Base-by-base conservation (phyloP, 306 rosid species). In the Acacia melanoxylon region DNA sequence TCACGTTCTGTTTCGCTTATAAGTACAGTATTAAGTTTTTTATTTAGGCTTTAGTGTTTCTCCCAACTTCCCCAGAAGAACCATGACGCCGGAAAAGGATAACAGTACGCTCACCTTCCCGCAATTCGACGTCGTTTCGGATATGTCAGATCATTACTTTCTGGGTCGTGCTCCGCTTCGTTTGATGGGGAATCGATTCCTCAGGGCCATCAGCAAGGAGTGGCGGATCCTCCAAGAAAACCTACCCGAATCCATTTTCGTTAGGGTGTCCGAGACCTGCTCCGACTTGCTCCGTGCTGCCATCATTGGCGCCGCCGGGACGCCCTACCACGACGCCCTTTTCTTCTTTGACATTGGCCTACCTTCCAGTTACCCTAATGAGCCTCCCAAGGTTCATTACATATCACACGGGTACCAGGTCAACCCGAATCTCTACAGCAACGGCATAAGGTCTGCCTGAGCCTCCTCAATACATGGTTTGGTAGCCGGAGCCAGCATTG, bases 201-300 rank as follows among this genome's bases (percentile, higher is more conserved):
- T 66, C 87, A 90, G 83, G 76, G 63, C 41, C 73, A 86, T 92
- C 75, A 86, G 81, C 86, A 75, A 70, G 24, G 94, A 92, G 44
- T 90, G 97, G 97, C 83, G 80, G 61, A 85, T 76, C 40, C 85
- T 92, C 0, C 81, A 78, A 29, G 67, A 81, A 19, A 61, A 74
- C 29, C 85, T 92, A 22, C 94, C 94, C 2, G 91, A 87, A 15
- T 78, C 90, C 73, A 92, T 92, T 45, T 82, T 72, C 72, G 92
- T 90, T 4, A 82, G 91, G 89, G 63, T 37, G 8, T 37, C 41
- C 1, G 41, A 37, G 8, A 68, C 68, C 33, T 83, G 89, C 5
- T 75, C 87, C 27, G 82, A 87, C 46, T 65, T 91, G 0, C 76
- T 89, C 31, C 17, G 93, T 1, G 92, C 91, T 0, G 94, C 76